Evolutionary conservation across 2,329 filamentous ascomycete species (phyloP), one percentile per base, ranked within the genome.

Genomic region (Setomelanomma holmii): DNA sequence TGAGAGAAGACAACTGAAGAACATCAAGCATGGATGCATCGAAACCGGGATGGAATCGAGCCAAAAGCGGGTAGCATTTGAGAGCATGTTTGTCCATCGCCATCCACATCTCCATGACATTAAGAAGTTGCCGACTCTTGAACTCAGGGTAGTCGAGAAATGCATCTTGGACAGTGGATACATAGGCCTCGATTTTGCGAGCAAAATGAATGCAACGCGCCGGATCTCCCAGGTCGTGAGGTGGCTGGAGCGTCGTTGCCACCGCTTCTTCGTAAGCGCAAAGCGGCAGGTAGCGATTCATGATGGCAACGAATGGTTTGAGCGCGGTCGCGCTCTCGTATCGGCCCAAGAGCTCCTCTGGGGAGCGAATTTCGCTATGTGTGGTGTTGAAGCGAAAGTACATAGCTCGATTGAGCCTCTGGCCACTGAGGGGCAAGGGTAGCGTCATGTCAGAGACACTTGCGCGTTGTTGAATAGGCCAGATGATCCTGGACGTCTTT

Each of bases 61-160:
- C 23, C 0, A 90, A 68, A 0, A 88, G 64, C 0, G 80, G 79
- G 40, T 76, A 84, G 0, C 56, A 53, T 0, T 39, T 10, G 0
- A 76, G 68, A 0, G 81, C 80, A n/a, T 64, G 68, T 10, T 72
- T 60, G 55, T 90, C 87, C 66, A 88, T 78, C 1, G 66, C 60
- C 3, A 82, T 65, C 86, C 86, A 90, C 0, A 86, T 57, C 43
- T 84, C 80, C 63, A 89, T 79, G 0, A 85, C 38, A 6, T 73
- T 78, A 1, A 89, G 74, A 0, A 88, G 67, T 59, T 83, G 78
- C 0, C 70, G 51, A 22, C 84, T 86, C 57, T 78, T 80, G 20
- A 82, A 76, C 42, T 83, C 80, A 0, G 79, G 75, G 50, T 82
- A 77, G 4, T 60, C 56, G 52, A 76, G 59, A 53, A 83, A 85